phyloP scores from a whole-genome alignment of 2,329 filamentous ascomycete genomes.

The Drechslerella coelobrocha region DNA sequence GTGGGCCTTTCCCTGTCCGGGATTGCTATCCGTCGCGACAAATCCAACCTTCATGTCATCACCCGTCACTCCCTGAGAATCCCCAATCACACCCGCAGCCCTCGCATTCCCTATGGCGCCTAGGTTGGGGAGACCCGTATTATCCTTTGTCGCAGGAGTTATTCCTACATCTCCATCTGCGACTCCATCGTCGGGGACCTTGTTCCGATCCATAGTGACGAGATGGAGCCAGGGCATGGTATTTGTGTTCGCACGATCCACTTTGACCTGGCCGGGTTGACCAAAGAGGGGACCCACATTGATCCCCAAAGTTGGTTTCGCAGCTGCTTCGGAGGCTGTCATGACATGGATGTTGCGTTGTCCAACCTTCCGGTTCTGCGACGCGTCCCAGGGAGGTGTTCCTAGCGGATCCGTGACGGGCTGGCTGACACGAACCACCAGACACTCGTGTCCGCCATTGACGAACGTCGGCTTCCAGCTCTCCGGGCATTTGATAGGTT shows the following conservation, averaged over 20 bases:
- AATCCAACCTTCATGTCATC: slow-evolving; percentile 9
- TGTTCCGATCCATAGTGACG: slow-evolving; percentile 3
- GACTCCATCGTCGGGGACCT: not conserved
- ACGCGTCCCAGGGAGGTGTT: slow-evolving; percentile 9
- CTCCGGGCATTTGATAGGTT: slow-evolving; percentile 3
- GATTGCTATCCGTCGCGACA: slow-evolving; percentile 16
- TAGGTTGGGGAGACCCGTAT: slow-evolving; percentile 1
- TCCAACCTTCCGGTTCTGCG: slow-evolving; percentile 7
- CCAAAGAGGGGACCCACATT: slow-evolving; percentile 5
- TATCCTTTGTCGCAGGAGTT: not conserved
- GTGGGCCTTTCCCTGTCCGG: slow-evolving; percentile 7
- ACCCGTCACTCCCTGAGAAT: slow-evolving; percentile 5
- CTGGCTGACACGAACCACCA: slow-evolving; percentile 12
- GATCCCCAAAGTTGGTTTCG: slow-evolving; percentile 8
- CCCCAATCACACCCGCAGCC: slow-evolving; percentile 4
- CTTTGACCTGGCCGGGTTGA: slow-evolving; percentile 2
- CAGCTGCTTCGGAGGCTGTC: slow-evolving; percentile 2
- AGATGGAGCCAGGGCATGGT: slow-evolving; percentile 9
- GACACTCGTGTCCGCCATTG: slow-evolving; percentile 12
- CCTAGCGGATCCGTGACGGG: slow-evolving; percentile 2
- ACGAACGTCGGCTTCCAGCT: slow-evolving; percentile 7
- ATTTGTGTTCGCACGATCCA: slow-evolving; percentile 4
- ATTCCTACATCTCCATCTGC: slow-evolving; percentile 8
- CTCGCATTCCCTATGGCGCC: slow-evolving; percentile 1
- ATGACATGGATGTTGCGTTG: slow-evolving; percentile 17